phyloP scores from a whole-genome alignment of 116 monocot genomes.

The Iris pallida region DNA sequence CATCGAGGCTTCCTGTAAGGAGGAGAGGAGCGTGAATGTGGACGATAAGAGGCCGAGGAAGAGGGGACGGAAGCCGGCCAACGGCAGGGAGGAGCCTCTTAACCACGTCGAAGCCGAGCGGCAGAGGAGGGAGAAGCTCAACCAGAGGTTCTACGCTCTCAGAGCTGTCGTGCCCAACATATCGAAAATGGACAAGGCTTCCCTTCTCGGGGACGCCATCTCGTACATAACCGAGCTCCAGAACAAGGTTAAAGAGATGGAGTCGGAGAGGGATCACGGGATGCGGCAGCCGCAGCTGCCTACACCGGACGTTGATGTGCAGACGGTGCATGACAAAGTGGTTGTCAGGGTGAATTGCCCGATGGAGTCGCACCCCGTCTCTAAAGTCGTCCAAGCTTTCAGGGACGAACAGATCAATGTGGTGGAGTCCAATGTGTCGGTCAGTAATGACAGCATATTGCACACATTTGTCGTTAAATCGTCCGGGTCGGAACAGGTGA shows the following conservation, averaged over 20 bases:
- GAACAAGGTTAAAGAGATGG: constrained; percentile 26
- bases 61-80: constrained; percentile 51
- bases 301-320: constrained; percentile 25
- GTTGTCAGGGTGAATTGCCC: constrained; percentile 33
- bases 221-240: constrained; percentile 45
- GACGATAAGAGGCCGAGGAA: constrained; percentile 39
- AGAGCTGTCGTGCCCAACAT: constrained; percentile 54
- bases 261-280: constrained; percentile 10
- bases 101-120: constrained; percentile 61
- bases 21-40: constrained; percentile 9
- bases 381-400: constrained; percentile 33
- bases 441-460: constrained; percentile 15
- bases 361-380: constrained; percentile 30
- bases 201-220: constrained; percentile 48
- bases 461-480: constrained; percentile 33
- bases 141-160: constrained; percentile 54
- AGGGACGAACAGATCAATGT: constrained; percentile 29
- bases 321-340: constrained; percentile 23
- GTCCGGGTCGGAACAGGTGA: constrained; percentile 15
- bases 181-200: constrained; percentile 59
- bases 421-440: constrained; percentile 28
- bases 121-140: constrained; percentile 52
- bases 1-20: constrained; percentile 29
- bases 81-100: constrained; percentile 38
- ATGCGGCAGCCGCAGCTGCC: not conserved